Evolutionary conservation across 2,329 filamentous ascomycete species (phyloP), one percentile per base, ranked within the genome.

Genomic region (Ophiosphaerella herpotricha): DNA sequence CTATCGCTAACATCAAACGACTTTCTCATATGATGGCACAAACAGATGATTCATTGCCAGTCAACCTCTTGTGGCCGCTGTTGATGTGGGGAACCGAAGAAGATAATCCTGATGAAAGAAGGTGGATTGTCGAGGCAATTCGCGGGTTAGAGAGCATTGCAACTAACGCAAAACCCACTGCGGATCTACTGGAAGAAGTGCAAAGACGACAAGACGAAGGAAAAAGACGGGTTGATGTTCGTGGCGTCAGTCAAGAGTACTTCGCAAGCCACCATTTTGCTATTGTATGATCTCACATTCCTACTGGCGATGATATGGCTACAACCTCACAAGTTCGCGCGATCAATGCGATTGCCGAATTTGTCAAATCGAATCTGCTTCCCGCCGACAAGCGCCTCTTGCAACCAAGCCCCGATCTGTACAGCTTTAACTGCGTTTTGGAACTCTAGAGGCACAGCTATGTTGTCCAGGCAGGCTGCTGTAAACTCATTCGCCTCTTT

Each of bases 31-130:
- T 79, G 32, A 78, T 83, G 46, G 70, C 74, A 12, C 72, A 77
- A 24, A 66, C 67, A 1, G 74, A 77, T 11, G 76, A 79, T 31
- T 72, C 78, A 7, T 67, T 83, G 2, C 81, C 82, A 0, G 79
- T 82, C 40, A 84, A 80, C 50, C 78, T 83, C 72, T 71, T 84
- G 5, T 84, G 81, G 82, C 81, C 81, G 1, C 64, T 83, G 7
- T 67, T 84, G 35, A 82, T 85, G 77, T 74, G 80, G 54, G 81
- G 81, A 0, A 78, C 76, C 7, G 82, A 85, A 60, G 81, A 82
- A 53, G 77, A 81, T n/a, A 76, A 79, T 39, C 35, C 64, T 0
- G 71, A 74, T 4, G 78, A 82, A 57, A 71, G 80, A 39, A 63
- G 57, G 5, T 83, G 81, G 81, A 82, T 85, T 46, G 71, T 75